Evolutionary conservation across 1,284 basidiomycete species (phyloP).

Genomic region (Rhodotorula sp.): DNA sequence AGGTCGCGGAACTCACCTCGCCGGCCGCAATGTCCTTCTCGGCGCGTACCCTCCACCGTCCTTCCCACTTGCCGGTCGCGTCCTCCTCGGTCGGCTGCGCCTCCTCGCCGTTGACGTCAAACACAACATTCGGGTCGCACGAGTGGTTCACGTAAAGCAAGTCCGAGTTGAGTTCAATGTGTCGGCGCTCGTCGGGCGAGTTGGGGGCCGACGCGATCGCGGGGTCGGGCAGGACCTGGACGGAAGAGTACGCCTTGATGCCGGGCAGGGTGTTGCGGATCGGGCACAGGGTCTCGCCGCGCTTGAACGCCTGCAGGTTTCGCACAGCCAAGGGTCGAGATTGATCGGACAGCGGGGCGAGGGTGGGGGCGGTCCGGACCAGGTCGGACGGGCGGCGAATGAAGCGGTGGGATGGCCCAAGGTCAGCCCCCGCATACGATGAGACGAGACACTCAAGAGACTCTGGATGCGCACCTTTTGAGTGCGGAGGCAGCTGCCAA

Average conservation of each 20-base stretch:
- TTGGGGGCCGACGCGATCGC: slow-evolving; percentile 5
- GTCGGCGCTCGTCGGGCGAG: slow-evolving; percentile 37
- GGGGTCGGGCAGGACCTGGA: slow-evolving; percentile 40
- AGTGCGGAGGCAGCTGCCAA: slow-evolving; percentile 30
- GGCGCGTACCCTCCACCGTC: slow-evolving; percentile 48
- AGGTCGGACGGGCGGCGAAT: not conserved
- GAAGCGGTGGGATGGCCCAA: not conserved
- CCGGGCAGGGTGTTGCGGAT: slow-evolving; percentile 36
- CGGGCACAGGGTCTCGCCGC: slow-evolving; percentile 29
- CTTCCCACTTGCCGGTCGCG: slow-evolving; percentile 11
- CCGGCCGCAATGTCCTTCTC: slow-evolving; percentile 51
- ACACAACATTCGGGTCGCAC: slow-evolving; percentile 61
- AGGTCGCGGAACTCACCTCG: slow-evolving; percentile 49
- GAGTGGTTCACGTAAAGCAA: slow-evolving; percentile 68
- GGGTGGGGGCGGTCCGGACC: not conserved
- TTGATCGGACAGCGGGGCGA: not conserved
- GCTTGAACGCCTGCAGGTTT: slow-evolving; percentile 21
- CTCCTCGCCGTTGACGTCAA: slow-evolving; percentile 53
- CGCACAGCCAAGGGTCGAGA: not conserved
- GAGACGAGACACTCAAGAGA: no score
- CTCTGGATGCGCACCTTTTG: slow-evolving; percentile 15
- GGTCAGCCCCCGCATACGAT: not conserved
- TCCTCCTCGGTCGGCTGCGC: slow-evolving; percentile 18
- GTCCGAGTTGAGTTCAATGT: slow-evolving; percentile 64
- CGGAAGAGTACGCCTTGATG: slow-evolving; percentile 39